Conservation (phyloP, 2,329 filamentous ascomycete species). For the Zymoseptoria passerinii region DNA sequence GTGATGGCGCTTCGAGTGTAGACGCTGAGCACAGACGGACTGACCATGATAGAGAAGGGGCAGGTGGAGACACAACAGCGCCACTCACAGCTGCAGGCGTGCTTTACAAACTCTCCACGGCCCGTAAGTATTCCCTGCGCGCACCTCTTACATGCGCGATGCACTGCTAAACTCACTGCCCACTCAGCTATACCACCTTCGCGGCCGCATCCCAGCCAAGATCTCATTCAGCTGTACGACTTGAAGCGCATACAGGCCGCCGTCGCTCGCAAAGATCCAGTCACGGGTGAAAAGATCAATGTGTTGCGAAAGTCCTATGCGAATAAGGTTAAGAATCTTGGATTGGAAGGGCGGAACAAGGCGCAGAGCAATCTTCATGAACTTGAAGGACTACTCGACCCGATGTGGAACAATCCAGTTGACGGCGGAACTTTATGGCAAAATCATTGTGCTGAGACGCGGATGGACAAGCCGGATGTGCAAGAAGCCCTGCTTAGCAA, state of each 20-base stretch:
- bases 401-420: constrained; percentile 18
- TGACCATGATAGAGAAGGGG: constrained; percentile 40
- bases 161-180: constrained; percentile 31
- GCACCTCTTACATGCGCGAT: constrained; percentile 16
- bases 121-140: constrained; percentile 25
- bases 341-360: constrained; percentile 43
- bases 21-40: constrained; percentile 34
- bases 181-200: constrained; percentile 34
- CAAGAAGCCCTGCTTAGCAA: constrained; percentile 28
- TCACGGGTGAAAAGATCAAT: constrained; percentile 58
- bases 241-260: constrained; percentile 48
- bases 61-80: constrained; percentile 2
- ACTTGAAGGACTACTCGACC: constrained; percentile 29
- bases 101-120: constrained; percentile 23
- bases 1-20: constrained; percentile 11
- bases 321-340: constrained; percentile 43
- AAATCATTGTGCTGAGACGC: constrained; percentile 32
- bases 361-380: constrained; percentile 33
- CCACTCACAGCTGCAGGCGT: constrained; percentile 5
- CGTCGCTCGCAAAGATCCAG: constrained; percentile 51
- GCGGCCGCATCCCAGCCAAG: constrained; percentile 49
- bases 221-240: constrained; percentile 52
- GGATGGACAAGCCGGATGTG: constrained; percentile 28
- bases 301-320: constrained; percentile 52
- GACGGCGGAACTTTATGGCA: constrained; percentile 25